Base-by-base conservation (phyloP, 768 basidiomycete species). In the Mycena crocata region DNA sequence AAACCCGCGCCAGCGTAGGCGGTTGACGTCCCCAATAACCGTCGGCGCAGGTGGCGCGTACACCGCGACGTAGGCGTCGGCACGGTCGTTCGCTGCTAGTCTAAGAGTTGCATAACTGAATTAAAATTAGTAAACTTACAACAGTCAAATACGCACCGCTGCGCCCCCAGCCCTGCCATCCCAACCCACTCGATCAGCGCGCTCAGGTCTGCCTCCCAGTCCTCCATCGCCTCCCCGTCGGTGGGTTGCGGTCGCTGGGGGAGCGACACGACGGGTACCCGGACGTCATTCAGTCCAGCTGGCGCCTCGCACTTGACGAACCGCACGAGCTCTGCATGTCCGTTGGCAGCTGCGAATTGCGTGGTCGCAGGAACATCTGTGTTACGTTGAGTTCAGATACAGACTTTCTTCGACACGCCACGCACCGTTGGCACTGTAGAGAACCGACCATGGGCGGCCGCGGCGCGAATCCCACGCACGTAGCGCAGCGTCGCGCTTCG, bases 161-260 rank as follows among this genome's bases (percentile, higher is more conserved):
- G 89, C 2, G 92, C 82, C 17, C 87, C 90, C 6, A 93, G 72
- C 62, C 81, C 82, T 4, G 87, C 89, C 87, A 93, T 85, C 9
- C 91, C 92, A 10, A 88, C 82, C 92, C 92, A 93, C 73, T 93
- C 92, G 56, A 90, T 89, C 19, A 92, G 76, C 4, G 72, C 76
- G 10, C 77, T 73, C 45, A 86, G 76, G 10, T 80, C 78, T 13
- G 80, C 78, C 9, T 84, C 75, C 83, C 88, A 88, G 61, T 89
- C 87, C 46, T 89, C 87, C 12, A 71, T 32, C n/a, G 66, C 76
- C 26, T 85, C 84, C 19, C 66, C 60, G 14, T 55, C 62, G 5
- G 64, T n/a, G 48, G 61, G 62, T 14, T 60, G 62, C 50, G 58
- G 62, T 14, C 64, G 62, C 50, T 52, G 26, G 1, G 32, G 17